Evolutionary conservation across 2,329 filamentous ascomycete species (phyloP).

Genomic region (Graphium sp.): DNA sequence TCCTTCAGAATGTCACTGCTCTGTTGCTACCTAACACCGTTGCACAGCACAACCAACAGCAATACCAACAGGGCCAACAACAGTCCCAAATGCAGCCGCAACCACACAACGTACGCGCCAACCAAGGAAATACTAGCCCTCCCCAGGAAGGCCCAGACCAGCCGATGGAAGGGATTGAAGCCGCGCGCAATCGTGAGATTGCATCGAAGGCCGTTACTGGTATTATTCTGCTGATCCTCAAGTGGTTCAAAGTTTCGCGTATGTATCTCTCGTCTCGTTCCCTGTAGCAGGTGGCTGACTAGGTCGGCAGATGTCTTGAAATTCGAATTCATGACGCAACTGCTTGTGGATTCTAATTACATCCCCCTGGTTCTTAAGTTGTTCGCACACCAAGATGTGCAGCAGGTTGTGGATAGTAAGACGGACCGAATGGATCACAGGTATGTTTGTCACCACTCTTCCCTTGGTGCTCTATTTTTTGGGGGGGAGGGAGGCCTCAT

Average conservation of each 20-base stretch:
- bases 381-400: slow-evolving; percentile 86
- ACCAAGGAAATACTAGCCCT: slow-evolving; percentile 9
- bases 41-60: slow-evolving; percentile 32
- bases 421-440: slow-evolving; percentile 70
- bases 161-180: slow-evolving; percentile 63
- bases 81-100: slow-evolving; percentile 12
- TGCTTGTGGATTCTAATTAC: slow-evolving; percentile 89
- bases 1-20: slow-evolving; percentile 77
- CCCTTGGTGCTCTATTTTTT: no score
- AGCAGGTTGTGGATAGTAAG: slow-evolving; percentile 73
- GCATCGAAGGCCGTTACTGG: slow-evolving; percentile 85
- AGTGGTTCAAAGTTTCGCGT: slow-evolving; percentile 96
- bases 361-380: slow-evolving; percentile 83
- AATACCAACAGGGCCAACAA: slow-evolving; percentile 24
- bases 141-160: slow-evolving; percentile 25
- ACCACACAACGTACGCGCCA: background rate
- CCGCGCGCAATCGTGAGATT: slow-evolving; percentile 68
- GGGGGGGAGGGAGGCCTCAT: no score
- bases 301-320: slow-evolving; percentile 63
- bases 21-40: no score
- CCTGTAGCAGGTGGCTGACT: background rate
- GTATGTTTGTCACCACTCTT: slow-evolving; percentile 26
- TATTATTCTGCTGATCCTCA: slow-evolving; percentile 70
- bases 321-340: slow-evolving; percentile 87
- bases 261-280: slow-evolving; percentile 19